Percentiles rank a stretch among this genome's conserved stretches.
Evolutionary conservation across 306 rosid genomes (phyloP).

Genomic region (Amphicarpaea edgeworthii): DNA sequence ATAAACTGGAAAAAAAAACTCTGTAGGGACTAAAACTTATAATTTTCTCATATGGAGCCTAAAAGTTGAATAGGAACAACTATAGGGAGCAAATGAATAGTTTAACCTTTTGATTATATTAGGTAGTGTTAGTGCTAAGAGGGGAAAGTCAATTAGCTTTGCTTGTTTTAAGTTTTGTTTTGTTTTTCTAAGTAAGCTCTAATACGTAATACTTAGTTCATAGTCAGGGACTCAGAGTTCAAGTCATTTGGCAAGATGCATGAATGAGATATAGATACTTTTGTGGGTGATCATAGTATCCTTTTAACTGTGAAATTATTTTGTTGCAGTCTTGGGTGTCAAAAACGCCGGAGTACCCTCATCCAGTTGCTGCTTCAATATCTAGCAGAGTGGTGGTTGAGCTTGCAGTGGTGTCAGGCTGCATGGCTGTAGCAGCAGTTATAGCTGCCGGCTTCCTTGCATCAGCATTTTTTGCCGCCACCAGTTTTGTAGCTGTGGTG

Average conservation of each 20-base stretch:
- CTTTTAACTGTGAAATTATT: conserved; percentile 29
- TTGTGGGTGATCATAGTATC: conserved; percentile 23
- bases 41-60: background rate
- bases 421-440: conserved; percentile 73
- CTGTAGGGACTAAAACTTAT: background rate
- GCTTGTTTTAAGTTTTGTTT: conserved; percentile 12
- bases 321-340: conserved; percentile 85
- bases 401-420: conserved; percentile 69
- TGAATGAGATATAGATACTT: conserved; percentile 37
- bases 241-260: conserved; percentile 38
- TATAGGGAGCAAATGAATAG: background rate
- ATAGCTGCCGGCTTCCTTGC: conserved; percentile 87
- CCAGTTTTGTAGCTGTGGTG: conserved; percentile 72
- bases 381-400: conserved; percentile 95
- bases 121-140: conserved; percentile 28
- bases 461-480: conserved; percentile 81
- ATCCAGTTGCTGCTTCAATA: conserved; percentile 89
- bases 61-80: background rate
- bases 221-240: conserved; percentile 27
- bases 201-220: background rate
- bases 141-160: conserved; percentile 29
- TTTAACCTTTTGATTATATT: background rate
- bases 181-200: background rate
- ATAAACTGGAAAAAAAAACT: background rate
- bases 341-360: conserved; percentile 75